Evolutionary conservation across 768 basidiomycete genomes (phyloP).

Genomic region (Hericium coralloides): DNA sequence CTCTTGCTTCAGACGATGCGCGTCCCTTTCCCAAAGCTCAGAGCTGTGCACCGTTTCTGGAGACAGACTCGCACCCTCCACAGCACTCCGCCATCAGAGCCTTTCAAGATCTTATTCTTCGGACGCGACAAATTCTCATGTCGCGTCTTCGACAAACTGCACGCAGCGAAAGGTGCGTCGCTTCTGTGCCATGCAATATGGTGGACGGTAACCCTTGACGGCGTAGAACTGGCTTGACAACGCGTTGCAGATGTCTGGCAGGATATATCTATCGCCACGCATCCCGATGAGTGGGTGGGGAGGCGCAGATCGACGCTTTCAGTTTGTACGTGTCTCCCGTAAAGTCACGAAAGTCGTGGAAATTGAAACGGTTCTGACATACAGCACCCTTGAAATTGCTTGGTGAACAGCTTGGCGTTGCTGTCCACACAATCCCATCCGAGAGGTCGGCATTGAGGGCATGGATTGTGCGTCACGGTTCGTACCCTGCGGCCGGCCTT

Average conservation of each 20-base stretch:
- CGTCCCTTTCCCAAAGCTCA: too few relatives aligned
- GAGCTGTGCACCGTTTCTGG: too few relatives aligned
- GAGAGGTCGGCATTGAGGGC: conserved; percentile 48
- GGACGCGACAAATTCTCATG: conserved; percentile 89
- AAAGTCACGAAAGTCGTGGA: too few relatives aligned
- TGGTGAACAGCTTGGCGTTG: conserved; percentile 43
- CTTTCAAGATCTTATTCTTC: conserved; percentile 76
- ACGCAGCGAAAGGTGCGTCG: conserved; percentile 49
- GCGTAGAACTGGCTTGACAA: too few relatives aligned
- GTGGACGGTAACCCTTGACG: too few relatives aligned
- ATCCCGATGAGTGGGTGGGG: conserved; percentile 57
- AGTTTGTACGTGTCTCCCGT: conserved; percentile 35
- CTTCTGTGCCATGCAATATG: too few relatives aligned
- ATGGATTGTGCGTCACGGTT: conserved; percentile 45
- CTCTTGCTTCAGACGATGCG: too few relatives aligned
- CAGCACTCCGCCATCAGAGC: conserved; percentile 15
- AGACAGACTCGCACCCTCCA: background rate
- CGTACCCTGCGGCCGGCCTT: background rate
- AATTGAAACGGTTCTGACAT: background rate
- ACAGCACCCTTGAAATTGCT: conserved; percentile 65
- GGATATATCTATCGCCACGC: conserved; percentile 57
- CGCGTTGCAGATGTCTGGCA: conserved; percentile 64
- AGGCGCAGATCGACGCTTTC: conserved; percentile 49
- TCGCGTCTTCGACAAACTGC: conserved; percentile 53
- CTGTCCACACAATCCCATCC: conserved; percentile 53